Evolutionary conservation across 345 rosid species (phyloP).

Genomic region (Mercurialis annua): DNA sequence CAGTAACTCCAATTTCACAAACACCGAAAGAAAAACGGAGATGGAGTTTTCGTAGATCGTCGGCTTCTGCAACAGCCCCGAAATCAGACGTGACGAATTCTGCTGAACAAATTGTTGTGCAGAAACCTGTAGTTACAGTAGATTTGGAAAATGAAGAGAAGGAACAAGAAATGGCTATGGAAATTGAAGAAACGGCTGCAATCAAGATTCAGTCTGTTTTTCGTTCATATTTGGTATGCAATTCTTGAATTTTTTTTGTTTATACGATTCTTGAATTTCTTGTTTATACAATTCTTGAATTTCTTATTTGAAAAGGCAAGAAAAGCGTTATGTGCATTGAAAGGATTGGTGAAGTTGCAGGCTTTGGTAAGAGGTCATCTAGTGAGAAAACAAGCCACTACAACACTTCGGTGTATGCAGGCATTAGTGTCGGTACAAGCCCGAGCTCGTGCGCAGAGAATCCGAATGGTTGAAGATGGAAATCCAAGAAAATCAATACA

Average conservation of each 20-base stretch:
- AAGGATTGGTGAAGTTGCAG: slow-evolving; percentile 36
- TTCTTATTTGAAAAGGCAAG: slow-evolving; percentile 55
- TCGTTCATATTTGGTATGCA: slow-evolving; percentile 79
- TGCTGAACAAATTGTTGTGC: slow-evolving; percentile 22
- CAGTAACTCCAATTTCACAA: slow-evolving; percentile 38
- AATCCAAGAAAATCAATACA: slow-evolving; percentile 49
- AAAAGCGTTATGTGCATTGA: slow-evolving; percentile 75
- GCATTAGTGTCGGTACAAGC: slow-evolving; percentile 29
- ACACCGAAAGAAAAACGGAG: slow-evolving; percentile 69
- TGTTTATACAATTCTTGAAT: neutral
- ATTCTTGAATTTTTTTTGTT: neutral
- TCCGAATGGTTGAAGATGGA: slow-evolving; percentile 46
- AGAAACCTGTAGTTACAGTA: slow-evolving; percentile 11
- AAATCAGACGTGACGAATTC: slow-evolving; percentile 32
- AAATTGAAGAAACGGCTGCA: slow-evolving; percentile 59
- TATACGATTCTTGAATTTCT: neutral
- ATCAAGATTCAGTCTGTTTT: slow-evolving; percentile 69
- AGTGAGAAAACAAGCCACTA: slow-evolving; percentile 35
- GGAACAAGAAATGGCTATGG: slow-evolving; percentile 46
- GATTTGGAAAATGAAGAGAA: slow-evolving; percentile 43
- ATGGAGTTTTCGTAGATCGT: slow-evolving; percentile 89
- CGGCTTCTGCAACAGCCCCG: slow-evolving; percentile 46
- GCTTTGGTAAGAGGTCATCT: slow-evolving; percentile 34
- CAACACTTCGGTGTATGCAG: slow-evolving; percentile 34
- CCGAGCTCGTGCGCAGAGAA: slow-evolving; percentile 53